These are phyloP conservation scores for Elymus sibiricus DNA, from an alignment of 176 grass and related monocot species.

Conservation along the genomic window DNA sequence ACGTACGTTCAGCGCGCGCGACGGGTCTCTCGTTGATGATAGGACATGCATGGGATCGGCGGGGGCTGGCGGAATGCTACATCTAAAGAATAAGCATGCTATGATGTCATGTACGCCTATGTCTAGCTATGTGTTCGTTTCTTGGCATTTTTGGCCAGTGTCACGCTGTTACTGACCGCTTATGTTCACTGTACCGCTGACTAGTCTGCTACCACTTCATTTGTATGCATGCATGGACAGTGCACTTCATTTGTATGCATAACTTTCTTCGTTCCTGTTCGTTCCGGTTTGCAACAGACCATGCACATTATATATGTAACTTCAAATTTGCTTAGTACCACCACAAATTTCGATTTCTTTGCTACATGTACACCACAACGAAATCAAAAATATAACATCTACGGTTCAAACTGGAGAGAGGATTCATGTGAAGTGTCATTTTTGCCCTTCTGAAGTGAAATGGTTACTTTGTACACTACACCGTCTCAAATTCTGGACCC, in stretches of 20 bases:
- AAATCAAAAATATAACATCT: too few species aligned
- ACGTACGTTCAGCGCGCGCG: not conserved
- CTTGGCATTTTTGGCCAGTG: conserved; percentile 29
- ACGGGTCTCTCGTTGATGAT: conserved; percentile 42
- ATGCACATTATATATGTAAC: too few species aligned
- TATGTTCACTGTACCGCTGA: not conserved
- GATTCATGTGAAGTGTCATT: too few species aligned
- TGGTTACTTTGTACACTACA: too few species aligned
- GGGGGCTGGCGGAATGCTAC: not conserved
- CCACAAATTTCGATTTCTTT: too few species aligned
- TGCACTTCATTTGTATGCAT: not conserved
- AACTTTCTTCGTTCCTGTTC: not conserved
- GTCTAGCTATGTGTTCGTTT: not conserved
- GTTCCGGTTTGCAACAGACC: not conserved
- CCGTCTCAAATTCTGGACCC: too few species aligned
- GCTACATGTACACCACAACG: too few species aligned
- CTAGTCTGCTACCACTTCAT: not conserved
- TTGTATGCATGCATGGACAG: not conserved
- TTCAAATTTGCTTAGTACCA: too few species aligned
- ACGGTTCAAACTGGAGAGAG: too few species aligned
- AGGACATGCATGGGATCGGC: conserved; percentile 22
- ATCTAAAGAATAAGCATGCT: conserved; percentile 34
- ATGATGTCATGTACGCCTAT: not conserved
- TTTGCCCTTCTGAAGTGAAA: too few species aligned
- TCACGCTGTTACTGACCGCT: conserved; percentile 35